Conservation (phyloP, 805 yeast species). For the Nakazawaea populi region DNA sequence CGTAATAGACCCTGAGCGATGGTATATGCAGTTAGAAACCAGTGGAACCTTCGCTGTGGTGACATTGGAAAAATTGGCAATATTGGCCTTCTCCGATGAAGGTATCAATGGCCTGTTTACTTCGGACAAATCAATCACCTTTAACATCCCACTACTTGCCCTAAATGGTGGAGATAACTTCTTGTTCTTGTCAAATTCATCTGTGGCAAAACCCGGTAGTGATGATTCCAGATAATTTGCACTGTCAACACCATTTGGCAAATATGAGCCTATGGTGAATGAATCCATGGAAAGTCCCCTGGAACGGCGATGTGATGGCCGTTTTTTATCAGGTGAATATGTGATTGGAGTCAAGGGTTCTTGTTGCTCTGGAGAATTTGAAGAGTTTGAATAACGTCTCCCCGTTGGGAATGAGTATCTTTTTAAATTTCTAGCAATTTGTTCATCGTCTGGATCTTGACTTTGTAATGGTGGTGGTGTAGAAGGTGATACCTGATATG, state of each 20-base stretch:
- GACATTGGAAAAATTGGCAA: no score
- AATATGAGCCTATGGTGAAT: neutral
- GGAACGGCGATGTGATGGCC: neutral
- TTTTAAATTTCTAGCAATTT: neutral
- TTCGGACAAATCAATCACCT: conserved; percentile 3
- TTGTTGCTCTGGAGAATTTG: neutral
- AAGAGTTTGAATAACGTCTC: neutral
- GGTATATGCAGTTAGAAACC: neutral
- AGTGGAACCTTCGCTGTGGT: neutral
- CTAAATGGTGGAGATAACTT: neutral
- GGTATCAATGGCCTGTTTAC: conserved; percentile 3
- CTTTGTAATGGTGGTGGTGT: neutral
- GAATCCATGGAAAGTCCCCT: conserved; percentile 3
- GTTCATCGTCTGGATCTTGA: neutral
- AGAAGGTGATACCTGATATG: no score
- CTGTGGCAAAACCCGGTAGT: neutral
- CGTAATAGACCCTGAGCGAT: conserved; percentile 1
- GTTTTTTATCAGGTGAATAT: neutral
- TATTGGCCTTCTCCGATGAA: neutral
- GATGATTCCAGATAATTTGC: neutral
- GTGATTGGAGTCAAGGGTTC: neutral
- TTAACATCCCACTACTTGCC: neutral
- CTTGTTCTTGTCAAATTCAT: neutral
- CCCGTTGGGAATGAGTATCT: neutral
- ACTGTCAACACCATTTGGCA: neutral